Conservation (phyloP, 805 yeast species). For the Tetrapisispora fleetii region DNA sequence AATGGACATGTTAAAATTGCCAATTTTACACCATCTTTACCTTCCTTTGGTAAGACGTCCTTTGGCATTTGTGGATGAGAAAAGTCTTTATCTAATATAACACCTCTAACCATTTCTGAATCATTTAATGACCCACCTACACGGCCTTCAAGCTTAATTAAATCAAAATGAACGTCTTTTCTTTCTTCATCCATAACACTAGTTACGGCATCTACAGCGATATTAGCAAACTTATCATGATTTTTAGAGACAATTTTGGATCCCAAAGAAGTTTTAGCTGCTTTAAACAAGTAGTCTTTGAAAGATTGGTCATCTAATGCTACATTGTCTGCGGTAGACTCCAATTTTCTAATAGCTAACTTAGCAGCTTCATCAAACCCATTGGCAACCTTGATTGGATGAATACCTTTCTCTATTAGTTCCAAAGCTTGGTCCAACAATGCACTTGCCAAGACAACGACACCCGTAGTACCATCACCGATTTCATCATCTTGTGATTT, state of each 20-base stretch:
- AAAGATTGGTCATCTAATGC: slow-evolving; percentile 22
- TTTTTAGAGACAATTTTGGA: slow-evolving; percentile 91
- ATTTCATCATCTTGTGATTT: slow-evolving; percentile 96
- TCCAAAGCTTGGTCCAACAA: slow-evolving; percentile 89
- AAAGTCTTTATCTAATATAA: slow-evolving; percentile 88
- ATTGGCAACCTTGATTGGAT: slow-evolving; percentile 92
- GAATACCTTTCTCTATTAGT: slow-evolving; percentile 92
- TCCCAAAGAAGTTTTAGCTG: slow-evolving; percentile 91
- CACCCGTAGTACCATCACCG: slow-evolving; percentile 99
- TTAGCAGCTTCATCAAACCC: slow-evolving; percentile 97
- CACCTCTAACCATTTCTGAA: slow-evolving; percentile 80
- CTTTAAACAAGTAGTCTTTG: slow-evolving; percentile 56
- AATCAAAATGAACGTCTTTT: slow-evolving; percentile 93
- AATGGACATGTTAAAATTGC: slow-evolving; percentile 97
- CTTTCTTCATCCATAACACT: slow-evolving; percentile 87
- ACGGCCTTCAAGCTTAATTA: slow-evolving; percentile 90
- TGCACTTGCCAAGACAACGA: slow-evolving; percentile 92
- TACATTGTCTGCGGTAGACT: slow-evolving; percentile 61
- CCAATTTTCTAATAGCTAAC: slow-evolving; percentile 72
- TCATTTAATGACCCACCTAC: slow-evolving; percentile 91
- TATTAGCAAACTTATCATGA: slow-evolving; percentile 86
- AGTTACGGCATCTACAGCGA: slow-evolving; percentile 94
- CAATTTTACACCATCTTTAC: slow-evolving; percentile 58
- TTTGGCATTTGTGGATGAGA: slow-evolving; percentile 99
- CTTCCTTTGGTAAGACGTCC: slow-evolving; percentile 33